Base-by-base conservation (phyloP, 805 yeast species). In the Crinitomyces ghanaensis region DNA sequence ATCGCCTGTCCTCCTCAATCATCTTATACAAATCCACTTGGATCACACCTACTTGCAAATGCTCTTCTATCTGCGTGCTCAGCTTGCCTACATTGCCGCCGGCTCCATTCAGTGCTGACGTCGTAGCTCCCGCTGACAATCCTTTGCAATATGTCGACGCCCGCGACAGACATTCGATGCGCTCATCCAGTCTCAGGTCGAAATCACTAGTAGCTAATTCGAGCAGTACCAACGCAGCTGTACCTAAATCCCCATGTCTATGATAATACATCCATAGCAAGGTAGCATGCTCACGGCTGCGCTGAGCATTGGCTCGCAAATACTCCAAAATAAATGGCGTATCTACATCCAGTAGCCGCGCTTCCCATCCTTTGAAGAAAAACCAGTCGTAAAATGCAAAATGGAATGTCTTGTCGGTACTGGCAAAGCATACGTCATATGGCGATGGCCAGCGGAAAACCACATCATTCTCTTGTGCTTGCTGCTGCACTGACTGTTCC, bases 111-210 rank as follows among this genome's bases (percentile, higher is more conserved):
- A 84, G 77, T 40, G 75, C 74, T 47, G 81, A 93, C 44, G 88
- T 69, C 49, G 77, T 66, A 38, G 67, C 70, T 19, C 88, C 82
- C 17, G 88, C 79, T 41, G 85, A 74, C 28, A 70, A 74, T 54
- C 94, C 79, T 50, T 83, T 82, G 54, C 94, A 80, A 61, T 83
- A 85, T 2, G 95, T 95, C 54, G 79, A 80, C 1, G 96, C 96
- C 44, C 96, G 70, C 1, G 96, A 82, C 35, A 91, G 63, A 51
- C 70, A 84, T 56, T 86, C 95, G 28, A 88, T 77, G 52, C 98
- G 70, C 47, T 78, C 77, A 24, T 70, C 66, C 37, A 88, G 65
- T 23, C 68, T 60, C 31, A 88, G 63, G 7, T 69, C 68, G 53
- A 84, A 83, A 33, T 74, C 77, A 12, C 93, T 78, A 14, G 74